phyloP scores from a whole-genome alignment of 768 basidiomycete species.

The Suillus alpinus region DNA sequence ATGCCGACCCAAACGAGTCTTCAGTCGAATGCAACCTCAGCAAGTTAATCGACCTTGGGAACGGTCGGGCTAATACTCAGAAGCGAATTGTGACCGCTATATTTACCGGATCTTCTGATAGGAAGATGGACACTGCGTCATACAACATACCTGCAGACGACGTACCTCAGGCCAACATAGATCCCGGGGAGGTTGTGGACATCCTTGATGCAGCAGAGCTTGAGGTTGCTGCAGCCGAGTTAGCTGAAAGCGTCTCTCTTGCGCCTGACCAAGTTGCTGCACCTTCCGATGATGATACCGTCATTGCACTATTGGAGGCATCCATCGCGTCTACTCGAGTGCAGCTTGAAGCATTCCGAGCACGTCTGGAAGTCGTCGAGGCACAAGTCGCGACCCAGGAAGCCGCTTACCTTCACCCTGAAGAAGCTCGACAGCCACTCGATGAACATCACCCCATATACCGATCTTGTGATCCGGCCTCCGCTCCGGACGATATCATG shows the following conservation, averaged over 20 bases:
- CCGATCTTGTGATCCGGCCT: not conserved
- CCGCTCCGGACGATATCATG: not conserved
- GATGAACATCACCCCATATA: not conserved
- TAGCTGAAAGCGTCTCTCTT: not conserved
- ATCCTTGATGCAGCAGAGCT: not conserved
- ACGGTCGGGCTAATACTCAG: conserved; percentile 1
- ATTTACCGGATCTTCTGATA: conserved; percentile 18
- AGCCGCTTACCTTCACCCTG: not conserved
- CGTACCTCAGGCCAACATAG: not conserved
- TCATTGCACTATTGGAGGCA: conserved; percentile 18
- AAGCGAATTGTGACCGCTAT: conserved; percentile 29
- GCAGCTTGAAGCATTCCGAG: conserved; percentile 23
- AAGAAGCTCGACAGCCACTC: not conserved
- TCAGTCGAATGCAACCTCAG: not conserved
- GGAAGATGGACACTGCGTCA: not conserved
- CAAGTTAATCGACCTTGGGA: conserved; percentile 3
- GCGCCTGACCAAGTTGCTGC: not conserved
- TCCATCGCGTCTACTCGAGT: conserved; percentile 23
- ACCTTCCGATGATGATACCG: conserved; percentile 3
- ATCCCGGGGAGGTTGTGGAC: not conserved
- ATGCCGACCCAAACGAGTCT: not conserved
- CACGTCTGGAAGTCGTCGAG: conserved; percentile 28
- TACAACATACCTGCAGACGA: not conserved
- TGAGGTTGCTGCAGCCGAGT: not conserved
- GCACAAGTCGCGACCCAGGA: conserved; percentile 18